phyloP scores from a whole-genome alignment of 163 green algal species.

The Coccomyxa subellipsoidea region DNA sequence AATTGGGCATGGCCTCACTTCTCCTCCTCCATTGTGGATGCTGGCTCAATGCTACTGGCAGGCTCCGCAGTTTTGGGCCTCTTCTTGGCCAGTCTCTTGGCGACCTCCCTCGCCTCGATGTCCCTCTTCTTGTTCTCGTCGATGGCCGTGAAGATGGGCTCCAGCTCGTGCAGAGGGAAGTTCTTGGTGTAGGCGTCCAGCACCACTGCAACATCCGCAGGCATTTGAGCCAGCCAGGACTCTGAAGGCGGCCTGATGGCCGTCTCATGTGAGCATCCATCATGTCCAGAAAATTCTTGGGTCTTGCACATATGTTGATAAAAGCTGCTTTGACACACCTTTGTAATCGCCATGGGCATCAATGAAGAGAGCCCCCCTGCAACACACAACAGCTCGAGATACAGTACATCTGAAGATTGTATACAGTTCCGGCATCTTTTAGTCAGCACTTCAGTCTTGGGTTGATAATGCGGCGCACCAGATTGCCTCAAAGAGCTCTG shows the following conservation, averaged over 20 bases:
- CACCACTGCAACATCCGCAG: neutral
- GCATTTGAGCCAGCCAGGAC: too few species aligned
- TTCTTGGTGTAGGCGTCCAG: neutral
- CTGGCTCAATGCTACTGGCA: neutral
- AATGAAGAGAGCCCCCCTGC: neutral
- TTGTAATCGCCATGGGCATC: neutral
- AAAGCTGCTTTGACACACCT: neutral
- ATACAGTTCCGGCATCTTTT: neutral
- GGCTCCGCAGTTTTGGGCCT: neutral
- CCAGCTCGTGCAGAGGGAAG: neutral
- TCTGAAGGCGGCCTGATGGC: too few species aligned
- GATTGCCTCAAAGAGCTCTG: neutral
- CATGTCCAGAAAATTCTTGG: too few species aligned
- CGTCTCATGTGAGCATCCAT: too few species aligned
- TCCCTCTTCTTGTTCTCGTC: neutral
- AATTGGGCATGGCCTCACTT: neutral
- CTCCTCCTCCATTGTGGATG: neutral
- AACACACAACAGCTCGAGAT: neutral
- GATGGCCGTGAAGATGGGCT: neutral
- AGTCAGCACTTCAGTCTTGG: neutral
- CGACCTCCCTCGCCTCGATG: neutral
- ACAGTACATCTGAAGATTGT: neutral
- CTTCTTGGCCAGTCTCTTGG: neutral
- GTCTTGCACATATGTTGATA: neutral
- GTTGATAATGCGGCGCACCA: neutral